Base-by-base conservation (phyloP, 768 basidiomycete genomes). In the Suillus tomentosus region DNA sequence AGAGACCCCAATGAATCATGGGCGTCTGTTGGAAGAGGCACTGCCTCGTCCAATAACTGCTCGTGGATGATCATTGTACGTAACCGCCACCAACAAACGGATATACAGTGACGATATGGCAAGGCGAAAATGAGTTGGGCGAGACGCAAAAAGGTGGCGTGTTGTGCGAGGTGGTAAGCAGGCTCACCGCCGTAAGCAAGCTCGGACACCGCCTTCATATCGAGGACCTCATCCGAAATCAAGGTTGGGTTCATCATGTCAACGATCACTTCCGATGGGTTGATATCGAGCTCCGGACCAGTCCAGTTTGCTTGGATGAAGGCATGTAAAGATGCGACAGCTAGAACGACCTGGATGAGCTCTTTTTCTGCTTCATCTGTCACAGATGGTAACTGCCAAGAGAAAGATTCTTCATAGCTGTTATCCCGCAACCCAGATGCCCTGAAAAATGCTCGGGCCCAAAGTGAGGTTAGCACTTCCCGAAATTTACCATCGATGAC, bases 231-330 rank as follows among this genome's bases (percentile, higher is more conserved):
- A 43, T 87, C 82, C 43, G 80, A 78, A 36, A 78, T 42, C 19
- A 62, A n/a, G 3, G 66, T 31, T n/a, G 69, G 54, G 39, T 73
- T 66, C 36, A 69, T 68, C 47, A 79, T 70, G 31, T 84, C 79
- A 63, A 74, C 53, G 69, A 82, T 71, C 55, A 81, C 60, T 42
- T 78, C 79, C 67, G 77, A 69, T 53, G 82, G 72, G 66, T 76
- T 75, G 66, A 95, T 74, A 64, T 87, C 79, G 50, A 97, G 83
- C 70, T 91, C 84, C 3, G 97, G 97, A 6, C 97, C 97, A 0
- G 96, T 98, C 95, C 95, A 99, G 76, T 99, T 99, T 36, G 81
- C 83, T 74, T 99, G 97, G 5, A 95, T 81, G 78, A 96, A 99
- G 0, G 92, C 87, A 67, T 97, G 94, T 27, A 98, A 80, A 66